Evolutionary conservation across 352 stramenopile genomes (phyloP).

Genomic region (Aphanomyces astaci): DNA sequence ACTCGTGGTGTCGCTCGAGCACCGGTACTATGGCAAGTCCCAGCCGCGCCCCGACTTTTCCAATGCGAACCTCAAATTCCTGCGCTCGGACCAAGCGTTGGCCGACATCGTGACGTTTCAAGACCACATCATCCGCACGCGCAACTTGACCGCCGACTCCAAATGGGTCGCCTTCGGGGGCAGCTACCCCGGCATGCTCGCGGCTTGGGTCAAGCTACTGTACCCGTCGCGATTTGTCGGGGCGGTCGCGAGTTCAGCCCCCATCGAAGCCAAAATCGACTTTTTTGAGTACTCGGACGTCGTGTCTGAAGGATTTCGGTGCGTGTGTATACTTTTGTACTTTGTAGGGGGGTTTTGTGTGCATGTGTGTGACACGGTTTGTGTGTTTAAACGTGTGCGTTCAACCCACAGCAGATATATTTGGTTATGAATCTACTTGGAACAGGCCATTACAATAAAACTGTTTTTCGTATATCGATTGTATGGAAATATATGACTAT

Average conservation of each 20-base stretch:
- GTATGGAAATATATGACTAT: too few relatives aligned
- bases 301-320: slow-evolving; percentile 69
- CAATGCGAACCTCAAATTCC: slow-evolving; percentile 57
- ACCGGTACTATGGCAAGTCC: slow-evolving; percentile 82
- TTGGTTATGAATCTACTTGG: too few relatives aligned
- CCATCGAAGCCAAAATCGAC: slow-evolving; percentile 56
- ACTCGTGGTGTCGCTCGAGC: slow-evolving; percentile 71
- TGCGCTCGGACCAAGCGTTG: slow-evolving; percentile 77
- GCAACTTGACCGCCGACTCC: slow-evolving; percentile 27
- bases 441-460: too few relatives aligned
- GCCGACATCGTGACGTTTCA: slow-evolving; percentile 74
- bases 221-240: background rate
- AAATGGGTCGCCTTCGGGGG: slow-evolving; percentile 71
- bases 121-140: slow-evolving; percentile 34
- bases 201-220: slow-evolving; percentile 50
- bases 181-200: slow-evolving; percentile 72
- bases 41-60: slow-evolving; percentile 61
- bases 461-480: too few relatives aligned
- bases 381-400: too few relatives aligned
- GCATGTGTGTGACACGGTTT: too few relatives aligned
- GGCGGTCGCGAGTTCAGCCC: slow-evolving; percentile 44
- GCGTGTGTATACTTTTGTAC: too few relatives aligned
- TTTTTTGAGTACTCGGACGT: slow-evolving; percentile 66
- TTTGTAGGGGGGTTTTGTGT: too few relatives aligned
- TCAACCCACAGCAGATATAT: too few relatives aligned